Evolutionary conservation across 257 asterid genomes (phyloP).

Genomic region (Salvia rosmarinus): DNA sequence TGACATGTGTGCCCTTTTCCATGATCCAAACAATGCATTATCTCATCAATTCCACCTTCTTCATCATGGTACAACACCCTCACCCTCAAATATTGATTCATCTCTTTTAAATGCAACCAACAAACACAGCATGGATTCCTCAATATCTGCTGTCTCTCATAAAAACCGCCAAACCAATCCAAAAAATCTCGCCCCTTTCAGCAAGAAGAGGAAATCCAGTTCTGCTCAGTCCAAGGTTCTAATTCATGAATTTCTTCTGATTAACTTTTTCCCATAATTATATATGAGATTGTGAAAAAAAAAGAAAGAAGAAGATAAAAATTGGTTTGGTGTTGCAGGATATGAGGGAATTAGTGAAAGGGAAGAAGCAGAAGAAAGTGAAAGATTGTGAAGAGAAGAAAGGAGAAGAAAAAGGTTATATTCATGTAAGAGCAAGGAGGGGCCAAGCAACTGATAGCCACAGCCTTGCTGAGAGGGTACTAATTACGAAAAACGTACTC

Average conservation of each 20-base stretch:
- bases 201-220: constrained; percentile 55
- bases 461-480: constrained; percentile 92
- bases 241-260: not conserved
- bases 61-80: constrained; percentile 38
- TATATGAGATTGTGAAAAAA: not conserved
- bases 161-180: not conserved
- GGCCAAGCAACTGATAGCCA: constrained; percentile 94
- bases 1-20: constrained; percentile 34
- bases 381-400: constrained; percentile 41
- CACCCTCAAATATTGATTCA: not conserved
- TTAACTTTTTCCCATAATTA: no score
- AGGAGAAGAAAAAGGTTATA: constrained; percentile 51
- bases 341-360: constrained; percentile 37
- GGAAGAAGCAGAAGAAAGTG: constrained; percentile 47
- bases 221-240: constrained; percentile 64
- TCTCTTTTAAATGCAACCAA: constrained; percentile 24
- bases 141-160: constrained; percentile 39
- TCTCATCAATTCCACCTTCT: constrained; percentile 30
- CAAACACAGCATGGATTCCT: constrained; percentile 52
- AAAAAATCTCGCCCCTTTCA: not conserved
- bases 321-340: constrained; percentile 31
- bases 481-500: no score
- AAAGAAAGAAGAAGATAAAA: no score
- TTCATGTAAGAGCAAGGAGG: constrained; percentile 91
- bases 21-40: constrained; percentile 42